Percentiles rank a stretch among this genome's conserved stretches.
Evolutionary conservation across 176 grass and related monocot genomes (phyloP).

Genomic region (Zoysia japonica): DNA sequence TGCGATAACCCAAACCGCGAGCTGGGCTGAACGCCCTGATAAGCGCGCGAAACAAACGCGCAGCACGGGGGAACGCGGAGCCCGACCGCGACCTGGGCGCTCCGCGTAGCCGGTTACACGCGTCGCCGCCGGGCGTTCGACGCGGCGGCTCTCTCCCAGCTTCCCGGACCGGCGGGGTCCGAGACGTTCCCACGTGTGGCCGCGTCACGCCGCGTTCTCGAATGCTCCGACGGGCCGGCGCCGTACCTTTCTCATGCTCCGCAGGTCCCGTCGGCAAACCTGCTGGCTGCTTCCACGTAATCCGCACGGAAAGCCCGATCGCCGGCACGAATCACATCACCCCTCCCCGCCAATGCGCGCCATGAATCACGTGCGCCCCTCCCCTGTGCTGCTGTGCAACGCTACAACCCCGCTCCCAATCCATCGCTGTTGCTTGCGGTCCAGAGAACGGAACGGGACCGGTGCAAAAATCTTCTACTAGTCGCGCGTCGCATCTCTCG

Average conservation of each 20-base stretch:
- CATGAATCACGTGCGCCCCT: no score
- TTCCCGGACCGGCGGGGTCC: slow-evolving; percentile 2
- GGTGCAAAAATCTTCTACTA: no score
- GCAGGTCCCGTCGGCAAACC: not conserved
- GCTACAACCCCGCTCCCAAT: no score
- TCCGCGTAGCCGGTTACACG: slow-evolving; percentile 5
- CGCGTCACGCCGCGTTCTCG: slow-evolving; percentile 22
- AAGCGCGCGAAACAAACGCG: no score
- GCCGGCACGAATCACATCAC: not conserved
- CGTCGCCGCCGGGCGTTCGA: slow-evolving; percentile 30
- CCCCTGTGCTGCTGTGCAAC: no score
- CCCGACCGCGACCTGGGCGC: no score
- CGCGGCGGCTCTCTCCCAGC: slow-evolving; percentile 14
- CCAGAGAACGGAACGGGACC: no score
- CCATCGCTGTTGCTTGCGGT: no score
- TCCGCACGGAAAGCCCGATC: not conserved
- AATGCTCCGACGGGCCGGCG: not conserved
- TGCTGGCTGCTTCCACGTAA: slow-evolving; percentile 23
- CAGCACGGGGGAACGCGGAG: no score
- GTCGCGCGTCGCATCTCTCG: no score
- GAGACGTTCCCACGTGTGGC: slow-evolving; percentile 35
- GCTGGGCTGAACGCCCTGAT: no score
- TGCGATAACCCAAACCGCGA: no score
- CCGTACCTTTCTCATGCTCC: slow-evolving; percentile 24
- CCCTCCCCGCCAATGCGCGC: not conserved